Base-by-base conservation (phyloP, 768 basidiomycete genomes). In the Boletus huronensis region DNA sequence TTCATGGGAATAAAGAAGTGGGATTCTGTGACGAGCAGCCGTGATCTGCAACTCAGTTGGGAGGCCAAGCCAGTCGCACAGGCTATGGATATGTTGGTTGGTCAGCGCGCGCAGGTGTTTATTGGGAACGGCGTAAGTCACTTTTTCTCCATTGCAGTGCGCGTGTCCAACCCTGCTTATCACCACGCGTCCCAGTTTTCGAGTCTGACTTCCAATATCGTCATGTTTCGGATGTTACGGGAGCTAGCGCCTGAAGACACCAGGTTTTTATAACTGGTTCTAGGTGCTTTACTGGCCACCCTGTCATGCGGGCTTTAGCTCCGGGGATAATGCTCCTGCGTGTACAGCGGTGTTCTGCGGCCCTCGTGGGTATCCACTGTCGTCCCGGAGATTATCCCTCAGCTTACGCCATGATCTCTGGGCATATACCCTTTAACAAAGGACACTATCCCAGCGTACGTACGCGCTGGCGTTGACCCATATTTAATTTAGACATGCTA, bases 71-170 rank as follows among this genome's bases (percentile, higher is more conserved):
- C 78, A 11, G 77, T 85, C 11, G 71, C 77, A 21, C 82, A 85
- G 66, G 77, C 81, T 4, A 67, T 84, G 61, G 87, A 89, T 67
- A 87, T 88, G 85, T 73, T 83, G 58, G 78, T 88, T 39, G 86
- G 77, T 13, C 74, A 82, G 63, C 70, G 82, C 48, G 85, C 85
- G 1, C 79, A 85, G 59, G 75, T 82, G 53, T 81, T 88, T 56
- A 71, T 89, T 40, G 87, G 87, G 8, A 89, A 88, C 62, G 87
- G 86, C 53, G 85, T 85, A 63, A 59, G 84, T 79, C 35, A 16
- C 14, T 14, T 7, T 49, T 32, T 32, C 23, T 29, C 13, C 41
- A 2, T 45, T 13, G 17, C 19, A 25, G 11, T 26, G 39, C 2
- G 19, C 6, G 28, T 6, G 21, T 48, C 6, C 28, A 25, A 28